Conservation (phyloP, 2,329 filamentous ascomycete genomes). For the Aspergillus vadensis region DNA sequence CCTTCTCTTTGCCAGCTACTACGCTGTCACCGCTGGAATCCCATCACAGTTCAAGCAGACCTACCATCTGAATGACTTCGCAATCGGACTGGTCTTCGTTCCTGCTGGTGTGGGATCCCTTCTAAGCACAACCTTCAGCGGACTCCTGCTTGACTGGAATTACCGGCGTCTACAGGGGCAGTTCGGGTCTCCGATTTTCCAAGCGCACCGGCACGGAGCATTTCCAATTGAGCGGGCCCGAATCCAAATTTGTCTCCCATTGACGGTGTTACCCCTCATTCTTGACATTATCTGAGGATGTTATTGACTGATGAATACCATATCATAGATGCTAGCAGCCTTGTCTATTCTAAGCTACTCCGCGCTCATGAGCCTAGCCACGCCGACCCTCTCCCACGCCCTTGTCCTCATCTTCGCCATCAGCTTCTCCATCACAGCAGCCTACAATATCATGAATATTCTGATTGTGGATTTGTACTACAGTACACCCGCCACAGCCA, state of each 20-base stretch:
- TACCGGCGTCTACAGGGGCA: slow-evolving; percentile 40
- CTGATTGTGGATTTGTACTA: slow-evolving; percentile 49
- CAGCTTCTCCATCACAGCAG: slow-evolving; percentile 42
- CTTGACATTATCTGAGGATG: not conserved
- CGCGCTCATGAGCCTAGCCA: slow-evolving; percentile 30
- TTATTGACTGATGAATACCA: not conserved
- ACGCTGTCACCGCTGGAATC: slow-evolving; percentile 45
- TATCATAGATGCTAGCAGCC: slow-evolving; percentile 8
- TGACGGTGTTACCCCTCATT: slow-evolving; percentile 33
- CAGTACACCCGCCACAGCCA: slow-evolving; percentile 33
- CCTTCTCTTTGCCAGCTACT: slow-evolving; percentile 45
- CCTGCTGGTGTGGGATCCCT: slow-evolving; percentile 45
- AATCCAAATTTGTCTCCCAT: slow-evolving; percentile 43
- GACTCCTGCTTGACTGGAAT: slow-evolving; percentile 48
- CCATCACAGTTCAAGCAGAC: slow-evolving; percentile 38
- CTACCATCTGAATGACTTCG: slow-evolving; percentile 45
- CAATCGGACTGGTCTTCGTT: slow-evolving; percentile 48
- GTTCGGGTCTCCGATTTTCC: slow-evolving; percentile 35
- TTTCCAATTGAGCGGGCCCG: slow-evolving; percentile 50
- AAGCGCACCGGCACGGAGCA: slow-evolving; percentile 36
- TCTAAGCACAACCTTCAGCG: slow-evolving; percentile 43
- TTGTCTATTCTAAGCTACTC: slow-evolving; percentile 42
- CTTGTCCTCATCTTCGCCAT: slow-evolving; percentile 37
- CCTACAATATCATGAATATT: slow-evolving; percentile 48
- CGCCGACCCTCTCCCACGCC: slow-evolving; percentile 28